A percentile compares a stretch with the other conserved stretches of the same genome.
Conservation (phyloP, 2,329 filamentous ascomycete genomes). For the Diaporthe ilicicola region DNA sequence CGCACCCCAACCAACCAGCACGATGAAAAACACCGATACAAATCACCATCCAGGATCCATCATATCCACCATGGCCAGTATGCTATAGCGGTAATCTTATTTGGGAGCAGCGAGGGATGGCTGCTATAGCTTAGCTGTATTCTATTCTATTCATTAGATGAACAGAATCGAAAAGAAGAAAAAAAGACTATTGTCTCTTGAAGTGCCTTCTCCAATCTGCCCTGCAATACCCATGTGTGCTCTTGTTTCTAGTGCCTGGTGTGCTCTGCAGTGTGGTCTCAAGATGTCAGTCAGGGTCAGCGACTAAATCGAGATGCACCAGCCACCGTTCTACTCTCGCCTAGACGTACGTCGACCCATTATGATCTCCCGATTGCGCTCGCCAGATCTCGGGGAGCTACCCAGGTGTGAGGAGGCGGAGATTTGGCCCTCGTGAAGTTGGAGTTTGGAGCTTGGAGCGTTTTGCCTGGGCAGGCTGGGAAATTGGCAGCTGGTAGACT, state of each 20-base stretch:
- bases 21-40: slow-evolving; percentile 14
- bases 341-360: neutral
- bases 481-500: slow-evolving; percentile 20
- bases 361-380: slow-evolving; percentile 8
- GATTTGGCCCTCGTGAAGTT: slow-evolving; percentile 26
- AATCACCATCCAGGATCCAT: slow-evolving; percentile 8
- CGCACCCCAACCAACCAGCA: slow-evolving; percentile 4
- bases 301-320: neutral
- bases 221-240: neutral
- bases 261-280: neutral
- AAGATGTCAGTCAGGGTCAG: too few relatives aligned
- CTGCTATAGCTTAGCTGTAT: slow-evolving; percentile 25
- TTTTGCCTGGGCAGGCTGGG: slow-evolving; percentile 8
- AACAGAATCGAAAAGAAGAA: slow-evolving; percentile 22
- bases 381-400: slow-evolving; percentile 7
- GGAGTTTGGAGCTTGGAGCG: slow-evolving; percentile 1
- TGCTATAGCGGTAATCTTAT: slow-evolving; percentile 27
- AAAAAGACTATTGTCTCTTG: slow-evolving; percentile 18
- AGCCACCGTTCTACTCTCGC: neutral
- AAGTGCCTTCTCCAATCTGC: neutral
- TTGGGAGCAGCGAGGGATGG: slow-evolving; percentile 25
- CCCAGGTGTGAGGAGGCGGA: slow-evolving; percentile 22
- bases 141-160: slow-evolving; percentile 24
- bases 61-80: slow-evolving; percentile 21
- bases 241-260: neutral